Evolutionary conservation across 139 green algal species (phyloP), one percentile per base, ranked within the genome.

Genomic region (Closterium sp.): DNA sequence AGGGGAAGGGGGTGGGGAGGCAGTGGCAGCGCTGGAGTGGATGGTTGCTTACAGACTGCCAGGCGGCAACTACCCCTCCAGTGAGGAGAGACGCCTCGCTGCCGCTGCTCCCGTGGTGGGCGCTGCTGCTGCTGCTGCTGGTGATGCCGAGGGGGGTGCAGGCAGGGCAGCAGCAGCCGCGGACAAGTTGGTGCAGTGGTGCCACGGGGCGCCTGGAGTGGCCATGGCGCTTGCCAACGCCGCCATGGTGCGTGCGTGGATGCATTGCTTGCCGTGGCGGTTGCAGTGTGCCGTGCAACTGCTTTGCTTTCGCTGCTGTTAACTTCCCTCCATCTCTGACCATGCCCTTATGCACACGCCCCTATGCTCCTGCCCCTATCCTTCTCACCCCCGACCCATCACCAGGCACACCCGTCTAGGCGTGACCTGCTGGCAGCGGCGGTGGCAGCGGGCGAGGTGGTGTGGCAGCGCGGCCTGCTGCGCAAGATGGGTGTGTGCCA

Each of bases 391-490:
- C 43, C 43, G 21, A 25, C 9, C 10, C 43, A 25, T 12, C 33
- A 87, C 84, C 35, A 69, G 86, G 21, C 86, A 32, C 30, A 66
- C 36, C 36, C 36, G 38, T 31, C 9, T 9, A 76, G 8, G 33
- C 33, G 19, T 4, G 23, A 92, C 34, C 92, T 92, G 43, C 30
- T 94, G 76, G 3, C 93, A 85, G 91, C 90, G 12, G 91, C 91
- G 10, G 34, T 93, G 21, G 90, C 91, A 19, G 90, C 91, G 19
- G 91, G 35, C 16, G 91, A 94, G 19, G 38, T 94, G 7, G 90
- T 94, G n/a, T 94, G 91, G 91, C n/a, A 94, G 76, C 90, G 91
- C 35, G 91, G 91, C 9, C 69, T 94, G 30, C 90, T 94, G 21
- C 84, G 90, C 25, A 91, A 84, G 12, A 32, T 94, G 30, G 91